These are phyloP conservation scores for Suillus ampliporus DNA, from an alignment of 768 basidiomycete species.

Conservation along the genomic window DNA sequence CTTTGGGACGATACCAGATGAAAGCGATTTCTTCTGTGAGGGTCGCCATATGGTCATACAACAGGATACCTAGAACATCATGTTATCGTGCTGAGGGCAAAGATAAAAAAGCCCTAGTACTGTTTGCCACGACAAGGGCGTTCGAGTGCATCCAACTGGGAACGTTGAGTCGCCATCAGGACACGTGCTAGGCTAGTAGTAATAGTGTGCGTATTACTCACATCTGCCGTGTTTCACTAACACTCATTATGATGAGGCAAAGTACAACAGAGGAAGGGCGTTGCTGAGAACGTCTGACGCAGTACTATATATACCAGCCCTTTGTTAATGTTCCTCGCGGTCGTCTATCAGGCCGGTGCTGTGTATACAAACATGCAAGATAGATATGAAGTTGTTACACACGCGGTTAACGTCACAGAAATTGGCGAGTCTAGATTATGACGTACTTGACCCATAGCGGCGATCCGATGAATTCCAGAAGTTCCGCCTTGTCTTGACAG, in stretches of 20 bases:
- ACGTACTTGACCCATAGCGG: too few species aligned
- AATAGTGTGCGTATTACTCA: background rate
- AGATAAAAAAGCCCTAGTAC: background rate
- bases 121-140: constrained; percentile 4
- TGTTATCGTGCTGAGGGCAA: background rate
- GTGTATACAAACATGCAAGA: background rate
- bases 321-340: background rate
- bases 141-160: constrained; percentile 7
- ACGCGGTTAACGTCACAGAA: constrained; percentile 11
- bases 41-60: constrained; percentile 38
- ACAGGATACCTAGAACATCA: constrained; percentile 28
- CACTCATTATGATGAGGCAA: background rate
- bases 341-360: too few species aligned
- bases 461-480: too few species aligned
- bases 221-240: background rate
- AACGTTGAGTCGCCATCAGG: background rate
- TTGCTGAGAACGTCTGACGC: background rate
- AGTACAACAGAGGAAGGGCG: background rate
- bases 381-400: background rate
- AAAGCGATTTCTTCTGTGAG: constrained; percentile 44
- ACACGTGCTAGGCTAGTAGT: background rate
- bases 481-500: too few species aligned
- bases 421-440: constrained; percentile 18
- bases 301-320: background rate
- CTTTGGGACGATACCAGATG: constrained; percentile 51